Conservation (phyloP, 2,329 filamentous ascomycete genomes). For the Pseudogymnoascus sp. region DNA sequence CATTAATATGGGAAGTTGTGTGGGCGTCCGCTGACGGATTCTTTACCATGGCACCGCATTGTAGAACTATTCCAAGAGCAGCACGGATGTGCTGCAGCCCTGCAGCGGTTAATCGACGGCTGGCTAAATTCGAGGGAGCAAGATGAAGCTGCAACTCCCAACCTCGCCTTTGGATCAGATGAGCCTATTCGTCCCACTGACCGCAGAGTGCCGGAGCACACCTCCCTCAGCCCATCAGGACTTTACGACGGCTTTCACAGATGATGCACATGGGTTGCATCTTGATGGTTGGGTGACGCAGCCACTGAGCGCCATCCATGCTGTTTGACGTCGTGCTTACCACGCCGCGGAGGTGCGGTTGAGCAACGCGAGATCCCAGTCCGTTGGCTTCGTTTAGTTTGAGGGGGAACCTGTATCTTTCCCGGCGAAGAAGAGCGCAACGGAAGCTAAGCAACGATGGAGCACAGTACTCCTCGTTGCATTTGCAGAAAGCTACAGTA, state of each 20-base stretch:
- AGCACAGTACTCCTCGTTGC: not conserved
- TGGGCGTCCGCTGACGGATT: not conserved
- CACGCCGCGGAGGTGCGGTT: conserved; percentile 3
- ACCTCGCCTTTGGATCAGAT: conserved; percentile 1
- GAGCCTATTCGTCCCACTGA: not conserved
- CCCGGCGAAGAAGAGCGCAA: not conserved
- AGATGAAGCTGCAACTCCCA: not conserved
- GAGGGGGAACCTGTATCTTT: not conserved
- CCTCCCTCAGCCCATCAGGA: not conserved
- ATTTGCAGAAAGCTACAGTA: not conserved
- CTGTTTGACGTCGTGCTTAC: conserved; percentile 3
- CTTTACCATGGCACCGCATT: not conserved
- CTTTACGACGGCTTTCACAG: not conserved
- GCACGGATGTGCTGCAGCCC: not conserved
- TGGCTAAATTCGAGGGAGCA: conserved; percentile 1
- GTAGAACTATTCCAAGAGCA: not conserved
- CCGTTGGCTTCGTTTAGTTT: not conserved
- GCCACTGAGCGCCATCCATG: not conserved
- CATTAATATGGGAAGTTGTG: conserved; percentile 4
- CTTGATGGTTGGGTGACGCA: conserved; percentile 3
- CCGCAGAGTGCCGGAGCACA: not conserved
- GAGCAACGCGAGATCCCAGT: not conserved
- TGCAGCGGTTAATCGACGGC: conserved; percentile 1
- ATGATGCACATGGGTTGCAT: conserved; percentile 2
- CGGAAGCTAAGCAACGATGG: not conserved